These are phyloP conservation scores for Ganoderma lucidum DNA, from an alignment of 1,284 basidiomycete species.

Conservation along the genomic window DNA sequence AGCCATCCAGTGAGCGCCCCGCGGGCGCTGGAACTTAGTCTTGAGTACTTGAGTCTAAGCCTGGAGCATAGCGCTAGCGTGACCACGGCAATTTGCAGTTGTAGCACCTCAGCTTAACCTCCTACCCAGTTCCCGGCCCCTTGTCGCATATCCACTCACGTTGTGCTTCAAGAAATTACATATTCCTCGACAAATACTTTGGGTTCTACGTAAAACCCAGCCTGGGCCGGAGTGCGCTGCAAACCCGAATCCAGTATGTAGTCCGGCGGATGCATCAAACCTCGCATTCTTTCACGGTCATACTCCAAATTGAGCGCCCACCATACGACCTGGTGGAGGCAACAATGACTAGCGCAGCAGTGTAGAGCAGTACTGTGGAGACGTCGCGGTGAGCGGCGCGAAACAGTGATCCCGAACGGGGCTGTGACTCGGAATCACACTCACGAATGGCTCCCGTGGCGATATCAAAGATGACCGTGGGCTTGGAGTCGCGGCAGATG, in stretches of 20 bases:
- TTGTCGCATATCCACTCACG: too few species aligned
- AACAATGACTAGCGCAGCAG: neutral
- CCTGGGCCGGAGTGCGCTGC: neutral
- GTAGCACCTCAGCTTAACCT: too few species aligned
- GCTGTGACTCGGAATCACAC: constrained; percentile 3
- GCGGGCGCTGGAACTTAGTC: too few species aligned
- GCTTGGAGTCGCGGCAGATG: constrained; percentile 20
- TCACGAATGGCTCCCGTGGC: constrained; percentile 17
- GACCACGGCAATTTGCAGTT: too few species aligned
- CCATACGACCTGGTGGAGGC: neutral
- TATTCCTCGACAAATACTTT: too few species aligned
- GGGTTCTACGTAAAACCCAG: neutral
- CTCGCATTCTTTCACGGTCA: constrained; percentile 1
- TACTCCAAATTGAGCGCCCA: neutral
- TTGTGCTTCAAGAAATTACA: too few species aligned
- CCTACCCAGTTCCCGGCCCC: too few species aligned
- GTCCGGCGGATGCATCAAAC: neutral
- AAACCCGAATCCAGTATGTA: neutral
- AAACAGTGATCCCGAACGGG: neutral
- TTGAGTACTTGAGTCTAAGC: too few species aligned
- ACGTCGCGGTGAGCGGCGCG: neutral
- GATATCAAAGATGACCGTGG: constrained; percentile 17
- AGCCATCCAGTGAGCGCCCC: too few species aligned
- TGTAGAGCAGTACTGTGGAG: neutral
- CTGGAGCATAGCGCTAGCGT: too few species aligned